Evolutionary conservation across 495 filamentous ascomycete genomes (phyloP).

Genomic region (Xylaria acuta): DNA sequence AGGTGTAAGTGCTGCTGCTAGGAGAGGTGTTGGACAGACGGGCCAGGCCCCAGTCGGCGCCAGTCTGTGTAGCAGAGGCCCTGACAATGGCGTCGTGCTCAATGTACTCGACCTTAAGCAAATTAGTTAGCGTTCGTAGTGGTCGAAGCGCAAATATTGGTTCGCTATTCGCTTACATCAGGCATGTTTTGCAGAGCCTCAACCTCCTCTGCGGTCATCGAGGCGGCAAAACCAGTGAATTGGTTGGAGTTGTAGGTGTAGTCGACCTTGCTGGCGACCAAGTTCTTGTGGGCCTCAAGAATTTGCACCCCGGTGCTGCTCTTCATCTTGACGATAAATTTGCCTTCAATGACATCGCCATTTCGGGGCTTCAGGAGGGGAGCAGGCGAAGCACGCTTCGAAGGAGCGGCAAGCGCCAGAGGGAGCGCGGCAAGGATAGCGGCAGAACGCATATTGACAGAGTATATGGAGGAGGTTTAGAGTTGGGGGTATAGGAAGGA

Average conservation of each 20-base stretch:
- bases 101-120: slow-evolving; percentile 54
- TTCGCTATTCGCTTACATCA: slow-evolving; percentile 39
- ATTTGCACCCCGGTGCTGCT: slow-evolving; percentile 36
- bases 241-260: slow-evolving; percentile 48
- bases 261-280: slow-evolving; percentile 45
- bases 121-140: slow-evolving; percentile 25
- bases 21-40: slow-evolving; percentile 54
- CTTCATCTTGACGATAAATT: slow-evolving; percentile 55
- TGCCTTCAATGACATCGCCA: slow-evolving; percentile 43
- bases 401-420: slow-evolving; percentile 40
- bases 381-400: slow-evolving; percentile 36
- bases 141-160: background rate
- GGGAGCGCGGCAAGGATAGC: slow-evolving; percentile 37
- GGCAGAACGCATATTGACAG: slow-evolving; percentile 36
- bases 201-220: slow-evolving; percentile 45
- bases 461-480: background rate
- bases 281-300: slow-evolving; percentile 41
- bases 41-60: slow-evolving; percentile 62
- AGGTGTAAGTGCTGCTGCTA: slow-evolving; percentile 57
- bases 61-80: slow-evolving; percentile 51
- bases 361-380: slow-evolving; percentile 36
- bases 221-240: slow-evolving; percentile 54
- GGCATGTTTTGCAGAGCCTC: slow-evolving; percentile 48
- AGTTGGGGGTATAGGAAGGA: background rate
- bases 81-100: slow-evolving; percentile 56